Evolutionary conservation across 2,329 filamentous ascomycete species (phyloP).

Genomic region (Pestalotiopsis sp.): DNA sequence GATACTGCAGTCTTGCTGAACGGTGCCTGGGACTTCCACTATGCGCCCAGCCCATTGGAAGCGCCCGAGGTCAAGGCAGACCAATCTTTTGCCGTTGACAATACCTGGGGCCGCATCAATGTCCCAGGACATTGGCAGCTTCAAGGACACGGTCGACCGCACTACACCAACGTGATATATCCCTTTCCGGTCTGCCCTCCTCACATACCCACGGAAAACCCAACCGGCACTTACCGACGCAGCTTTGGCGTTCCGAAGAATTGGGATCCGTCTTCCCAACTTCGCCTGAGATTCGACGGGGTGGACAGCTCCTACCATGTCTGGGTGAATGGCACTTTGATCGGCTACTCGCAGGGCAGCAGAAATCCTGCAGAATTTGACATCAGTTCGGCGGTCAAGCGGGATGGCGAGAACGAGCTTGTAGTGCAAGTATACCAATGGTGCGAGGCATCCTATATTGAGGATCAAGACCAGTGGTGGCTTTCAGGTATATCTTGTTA

Average conservation of each 20-base stretch:
- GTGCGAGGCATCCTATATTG: conserved; percentile 69
- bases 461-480: conserved; percentile 73
- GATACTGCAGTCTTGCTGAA: conserved; percentile 52
- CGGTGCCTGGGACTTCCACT: conserved; percentile 59
- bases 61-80: conserved; percentile 39
- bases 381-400: conserved; percentile 49
- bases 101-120: conserved; percentile 51
- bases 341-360: conserved; percentile 71
- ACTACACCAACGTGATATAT: conserved; percentile 70
- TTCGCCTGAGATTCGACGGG: conserved; percentile 69
- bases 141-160: conserved; percentile 66
- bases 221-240: conserved; percentile 63
- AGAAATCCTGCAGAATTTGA: conserved; percentile 73
- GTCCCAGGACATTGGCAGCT: conserved; percentile 73
- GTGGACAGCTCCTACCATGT: conserved; percentile 73
- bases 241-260: conserved; percentile 53
- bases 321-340: conserved; percentile 63
- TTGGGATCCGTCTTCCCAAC: conserved; percentile 46
- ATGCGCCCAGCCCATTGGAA: conserved; percentile 45
- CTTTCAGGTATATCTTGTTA: conserved; percentile 48
- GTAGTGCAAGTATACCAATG: conserved; percentile 71
- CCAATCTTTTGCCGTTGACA: background rate
- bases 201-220: conserved; percentile 62
- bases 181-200: conserved; percentile 69
- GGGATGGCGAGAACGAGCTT: conserved; percentile 51